Conservation (phyloP, 352 stramenopile species). For the Phytophthora idaei region DNA sequence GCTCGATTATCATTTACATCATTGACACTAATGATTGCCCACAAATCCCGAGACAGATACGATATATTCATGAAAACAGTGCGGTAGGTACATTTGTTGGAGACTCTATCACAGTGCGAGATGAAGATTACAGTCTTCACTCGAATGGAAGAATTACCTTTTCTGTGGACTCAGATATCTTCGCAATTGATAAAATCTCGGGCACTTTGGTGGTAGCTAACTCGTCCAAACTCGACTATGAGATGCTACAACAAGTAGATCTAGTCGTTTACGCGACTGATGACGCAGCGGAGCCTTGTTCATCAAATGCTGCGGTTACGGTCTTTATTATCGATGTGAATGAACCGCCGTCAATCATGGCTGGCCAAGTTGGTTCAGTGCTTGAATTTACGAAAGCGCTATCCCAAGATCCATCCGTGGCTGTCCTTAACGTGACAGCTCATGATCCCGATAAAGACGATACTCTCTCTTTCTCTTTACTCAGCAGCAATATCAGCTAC, state of each 20-base stretch:
- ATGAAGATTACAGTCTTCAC: constrained; percentile 31
- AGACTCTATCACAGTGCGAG: constrained; percentile 16
- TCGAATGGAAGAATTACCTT: constrained; percentile 18
- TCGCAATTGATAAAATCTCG: constrained; percentile 21
- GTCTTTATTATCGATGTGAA: constrained; percentile 49
- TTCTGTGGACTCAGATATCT: constrained; percentile 22
- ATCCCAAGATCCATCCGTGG: constrained; percentile 24
- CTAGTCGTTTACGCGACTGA: constrained; percentile 29
- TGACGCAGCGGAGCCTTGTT: constrained; percentile 27
- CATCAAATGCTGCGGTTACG: constrained; percentile 17
- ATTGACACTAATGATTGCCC: constrained; percentile 63
- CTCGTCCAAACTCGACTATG: constrained; percentile 24
- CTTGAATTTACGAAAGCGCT: constrained; percentile 42
- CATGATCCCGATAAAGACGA: constrained; percentile 27
- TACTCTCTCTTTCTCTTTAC: constrained; percentile 13
- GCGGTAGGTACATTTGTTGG: constrained; percentile 30
- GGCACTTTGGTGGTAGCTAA: constrained; percentile 16
- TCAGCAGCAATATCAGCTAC: constrained; percentile 26
- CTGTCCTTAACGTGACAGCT: constrained; percentile 32
- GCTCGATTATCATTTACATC: constrained; percentile 36
- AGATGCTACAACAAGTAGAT: constrained; percentile 8
- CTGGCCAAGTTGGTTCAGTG: constrained; percentile 35
- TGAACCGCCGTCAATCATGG: constrained; percentile 42
- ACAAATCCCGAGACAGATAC: constrained; percentile 28
- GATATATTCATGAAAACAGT: constrained; percentile 54